Evolutionary conservation across 139 green algal species (phyloP).

Genomic region (Gonium pectorale): DNA sequence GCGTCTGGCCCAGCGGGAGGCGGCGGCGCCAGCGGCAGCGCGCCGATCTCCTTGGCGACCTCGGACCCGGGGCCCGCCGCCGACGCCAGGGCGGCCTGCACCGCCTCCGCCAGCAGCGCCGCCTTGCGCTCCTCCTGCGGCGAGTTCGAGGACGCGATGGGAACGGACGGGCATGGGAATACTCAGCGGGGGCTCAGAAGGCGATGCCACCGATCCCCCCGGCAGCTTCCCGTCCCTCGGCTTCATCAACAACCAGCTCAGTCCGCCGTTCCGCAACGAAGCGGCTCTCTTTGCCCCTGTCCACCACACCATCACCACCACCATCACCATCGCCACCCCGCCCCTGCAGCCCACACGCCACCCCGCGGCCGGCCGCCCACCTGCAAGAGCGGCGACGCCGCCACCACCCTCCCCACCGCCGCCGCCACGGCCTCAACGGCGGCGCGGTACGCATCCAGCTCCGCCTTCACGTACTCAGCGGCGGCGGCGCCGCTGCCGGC

Average conservation of each 20-base stretch:
- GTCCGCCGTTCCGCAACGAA: no score
- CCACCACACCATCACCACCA: background rate
- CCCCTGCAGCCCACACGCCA: no score
- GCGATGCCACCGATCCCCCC: no score
- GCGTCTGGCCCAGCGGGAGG: background rate
- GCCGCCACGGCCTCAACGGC: conserved; percentile 35
- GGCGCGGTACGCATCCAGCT: conserved; percentile 17
- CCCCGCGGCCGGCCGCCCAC: no score
- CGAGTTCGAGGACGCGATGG: no score
- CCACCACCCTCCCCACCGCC: conserved; percentile 1
- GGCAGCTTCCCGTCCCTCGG: no score
- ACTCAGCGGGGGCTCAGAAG: no score
- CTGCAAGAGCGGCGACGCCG: background rate
- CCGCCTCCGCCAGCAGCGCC: background rate
- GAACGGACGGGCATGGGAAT: no score
- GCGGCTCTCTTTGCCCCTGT: background rate
- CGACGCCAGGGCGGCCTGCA: conserved; percentile 9
- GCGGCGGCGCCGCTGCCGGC: background rate
- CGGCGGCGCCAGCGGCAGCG: background rate
- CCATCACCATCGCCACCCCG: background rate
- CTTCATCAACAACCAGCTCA: no score
- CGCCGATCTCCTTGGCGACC: background rate
- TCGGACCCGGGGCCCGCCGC: background rate
- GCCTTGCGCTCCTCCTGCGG: conserved; percentile 20
- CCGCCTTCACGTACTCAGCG: background rate